Evolutionary conservation across 768 basidiomycete genomes (phyloP), one percentile per base, ranked within the genome.

Genomic region (Xanthoconium purpureum): DNA sequence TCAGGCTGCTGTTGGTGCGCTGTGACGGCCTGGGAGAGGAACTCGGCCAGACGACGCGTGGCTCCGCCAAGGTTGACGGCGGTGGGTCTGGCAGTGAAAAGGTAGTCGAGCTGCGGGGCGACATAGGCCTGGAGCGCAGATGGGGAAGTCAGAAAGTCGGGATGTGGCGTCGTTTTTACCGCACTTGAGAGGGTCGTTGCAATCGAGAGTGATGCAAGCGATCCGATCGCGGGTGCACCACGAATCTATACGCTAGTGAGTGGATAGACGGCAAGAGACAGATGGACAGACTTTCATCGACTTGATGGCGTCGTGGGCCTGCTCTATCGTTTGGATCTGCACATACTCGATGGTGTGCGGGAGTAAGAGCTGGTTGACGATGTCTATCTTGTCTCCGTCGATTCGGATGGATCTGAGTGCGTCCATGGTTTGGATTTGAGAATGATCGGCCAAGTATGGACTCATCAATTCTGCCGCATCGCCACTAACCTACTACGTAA

Each of bases 1-100:
- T 55, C 65, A 0, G 62, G 28, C 13, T 59, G 62, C 42, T 62
- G 63, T n/a, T 65, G 50, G 28, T 66, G 47, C 15, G 55, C 46
- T 7, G 44, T 50, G 52, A 66, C 56, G 5, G 60, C 56, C 3
- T 53, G 5, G 11, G 64, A 66, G 29, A 92, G 74, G 3, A 74
- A 74, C 15, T 74, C 74, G 8, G 78, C 71, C 37, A 98, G 80
- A 18, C 94, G 82, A 18, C 85, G 81, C 45, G 86, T 91, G 8
- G 93, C 94, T 44, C 87, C 88, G 12, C 91, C 85, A 20, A 98
- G 87, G 74, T 98, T 98, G 63, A 98, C 95, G 7, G 95, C 95
- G 0, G 95, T 98, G 15, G 96, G 95, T n/a, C 95, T 83, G 3
- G 95, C 89, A 2, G 87, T 91, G 70, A 82, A 86, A 13, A 98